Evolutionary conservation across 2,329 filamentous ascomycete genomes (phyloP).

Genomic region (Delphinella strobiligena): DNA sequence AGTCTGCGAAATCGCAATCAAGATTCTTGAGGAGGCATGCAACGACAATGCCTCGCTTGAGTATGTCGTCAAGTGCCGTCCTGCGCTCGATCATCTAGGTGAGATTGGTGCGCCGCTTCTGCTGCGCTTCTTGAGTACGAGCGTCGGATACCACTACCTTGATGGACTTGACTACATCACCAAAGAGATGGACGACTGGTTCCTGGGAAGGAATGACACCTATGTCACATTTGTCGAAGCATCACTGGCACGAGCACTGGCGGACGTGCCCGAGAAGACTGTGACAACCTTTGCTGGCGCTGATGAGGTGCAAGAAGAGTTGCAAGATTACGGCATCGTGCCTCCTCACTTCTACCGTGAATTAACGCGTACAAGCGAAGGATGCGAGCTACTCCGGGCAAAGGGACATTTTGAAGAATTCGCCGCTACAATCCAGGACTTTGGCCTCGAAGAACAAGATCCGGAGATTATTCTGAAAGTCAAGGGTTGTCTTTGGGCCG

Average conservation of each 20-base stretch:
- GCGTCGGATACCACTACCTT: conserved; percentile 93
- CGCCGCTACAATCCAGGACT: conserved; percentile 73
- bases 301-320: conserved; percentile 32
- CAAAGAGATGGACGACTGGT: conserved; percentile 99
- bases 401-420: conserved; percentile 98
- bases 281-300: conserved; percentile 35
- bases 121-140: conserved; percentile 85
- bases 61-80: conserved; percentile 92
- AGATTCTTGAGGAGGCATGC: conserved; percentile 94
- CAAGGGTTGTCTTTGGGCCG: conserved; percentile 94
- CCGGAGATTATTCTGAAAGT: conserved; percentile 79
- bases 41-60: conserved; percentile 84
- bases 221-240: conserved; percentile 93
- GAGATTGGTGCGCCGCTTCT: conserved; percentile 92
- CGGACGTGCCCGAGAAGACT: conserved; percentile 44
- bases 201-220: conserved; percentile 88
- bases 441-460: conserved; percentile 75
- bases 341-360: conserved; percentile 98
- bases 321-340: conserved; percentile 46
- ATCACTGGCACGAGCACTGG: conserved; percentile 77
- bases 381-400: conserved; percentile 75
- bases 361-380: conserved; percentile 81
- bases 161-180: conserved; percentile 97
- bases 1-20: conserved; percentile 90
- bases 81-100: conserved; percentile 85